A percentile compares a stretch with the other conserved stretches of the same genome.
Evolutionary conservation across 139 green algal genomes (phyloP).

Genomic region (Coccomyxa sp.): DNA sequence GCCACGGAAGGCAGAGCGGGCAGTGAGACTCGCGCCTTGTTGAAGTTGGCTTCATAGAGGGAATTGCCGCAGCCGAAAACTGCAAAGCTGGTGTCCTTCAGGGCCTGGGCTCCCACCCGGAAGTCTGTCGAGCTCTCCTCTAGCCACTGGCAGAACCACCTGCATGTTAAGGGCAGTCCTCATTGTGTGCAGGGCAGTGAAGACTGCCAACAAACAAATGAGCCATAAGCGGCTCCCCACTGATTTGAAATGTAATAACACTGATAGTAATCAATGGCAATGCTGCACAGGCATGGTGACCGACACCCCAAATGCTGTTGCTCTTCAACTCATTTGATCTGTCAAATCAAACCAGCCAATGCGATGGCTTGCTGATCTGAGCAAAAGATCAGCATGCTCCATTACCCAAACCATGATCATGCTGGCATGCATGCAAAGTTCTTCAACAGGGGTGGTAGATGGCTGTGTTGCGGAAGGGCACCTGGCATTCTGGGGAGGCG

Average conservation of each 20-base stretch:
- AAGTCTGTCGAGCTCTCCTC: conserved; percentile 57
- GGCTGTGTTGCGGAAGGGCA: conserved; percentile 1
- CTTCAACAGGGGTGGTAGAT: neutral
- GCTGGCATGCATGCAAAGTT: neutral
- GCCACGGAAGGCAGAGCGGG: neutral
- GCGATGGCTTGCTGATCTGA: too few species aligned
- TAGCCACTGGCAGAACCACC: conserved; percentile 44
- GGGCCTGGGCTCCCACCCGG: conserved; percentile 32
- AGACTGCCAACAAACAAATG: too few species aligned
- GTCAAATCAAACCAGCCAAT: too few species aligned
- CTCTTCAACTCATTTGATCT: too few species aligned
- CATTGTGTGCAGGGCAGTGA: neutral
- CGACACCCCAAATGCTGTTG: too few species aligned
- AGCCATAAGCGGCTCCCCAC: too few species aligned
- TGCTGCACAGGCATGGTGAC: too few species aligned
- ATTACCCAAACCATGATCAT: too few species aligned
- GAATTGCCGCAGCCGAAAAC: conserved; percentile 61
- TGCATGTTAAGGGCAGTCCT: neutral
- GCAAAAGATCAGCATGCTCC: too few species aligned
- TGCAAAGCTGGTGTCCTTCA: conserved; percentile 30
- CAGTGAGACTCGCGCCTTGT: conserved; percentile 14
- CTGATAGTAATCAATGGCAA: neutral
- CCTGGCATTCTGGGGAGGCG: conserved; percentile 40
- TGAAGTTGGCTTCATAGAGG: conserved; percentile 46
- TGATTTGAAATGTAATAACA: too few species aligned